These are phyloP conservation scores for Phlebopus sp. DNA, from an alignment of 1,284 basidiomycete genomes.

Conservation along the genomic window DNA sequence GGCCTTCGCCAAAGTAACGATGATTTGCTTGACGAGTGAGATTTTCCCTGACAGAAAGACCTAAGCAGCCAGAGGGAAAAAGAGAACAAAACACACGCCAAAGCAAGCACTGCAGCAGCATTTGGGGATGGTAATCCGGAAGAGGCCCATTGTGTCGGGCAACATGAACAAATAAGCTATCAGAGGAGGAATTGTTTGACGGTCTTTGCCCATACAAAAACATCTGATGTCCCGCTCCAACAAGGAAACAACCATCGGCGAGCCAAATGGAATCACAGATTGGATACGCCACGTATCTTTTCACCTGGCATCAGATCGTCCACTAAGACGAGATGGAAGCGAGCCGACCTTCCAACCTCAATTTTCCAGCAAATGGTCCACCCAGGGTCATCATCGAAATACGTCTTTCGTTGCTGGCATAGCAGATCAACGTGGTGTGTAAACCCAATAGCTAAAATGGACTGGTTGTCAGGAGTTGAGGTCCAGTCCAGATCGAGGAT, in stretches of 20 bases:
- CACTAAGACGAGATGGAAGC: not conserved
- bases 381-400: constrained; percentile 77
- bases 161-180: constrained; percentile 77
- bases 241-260: constrained; percentile 71
- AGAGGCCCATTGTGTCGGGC: constrained; percentile 81
- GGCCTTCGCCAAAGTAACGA: constrained; percentile 60
- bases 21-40: constrained; percentile 78
- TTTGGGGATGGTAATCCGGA: constrained; percentile 87
- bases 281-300: constrained; percentile 69
- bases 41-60: constrained; percentile 59
- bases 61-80: not conserved
- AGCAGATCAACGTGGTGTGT: constrained; percentile 74
- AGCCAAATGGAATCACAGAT: constrained; percentile 90
- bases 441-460: constrained; percentile 87
- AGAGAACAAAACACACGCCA: constrained; percentile 61
- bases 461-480: constrained; percentile 85
- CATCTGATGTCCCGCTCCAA: constrained; percentile 77
- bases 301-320: constrained; percentile 2
- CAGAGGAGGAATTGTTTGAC: constrained; percentile 27
- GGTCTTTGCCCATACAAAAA: constrained; percentile 60
- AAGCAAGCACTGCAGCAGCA: constrained; percentile 85
- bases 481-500: constrained; percentile 89
- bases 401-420: constrained; percentile 86
- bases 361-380: constrained; percentile 78
- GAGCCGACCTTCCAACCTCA: constrained; percentile 61